Percentiles rank a stretch among this genome's conserved stretches.
Evolutionary conservation across 1,284 basidiomycete genomes (phyloP).

Genomic region (Apiotrichum brassicae): DNA sequence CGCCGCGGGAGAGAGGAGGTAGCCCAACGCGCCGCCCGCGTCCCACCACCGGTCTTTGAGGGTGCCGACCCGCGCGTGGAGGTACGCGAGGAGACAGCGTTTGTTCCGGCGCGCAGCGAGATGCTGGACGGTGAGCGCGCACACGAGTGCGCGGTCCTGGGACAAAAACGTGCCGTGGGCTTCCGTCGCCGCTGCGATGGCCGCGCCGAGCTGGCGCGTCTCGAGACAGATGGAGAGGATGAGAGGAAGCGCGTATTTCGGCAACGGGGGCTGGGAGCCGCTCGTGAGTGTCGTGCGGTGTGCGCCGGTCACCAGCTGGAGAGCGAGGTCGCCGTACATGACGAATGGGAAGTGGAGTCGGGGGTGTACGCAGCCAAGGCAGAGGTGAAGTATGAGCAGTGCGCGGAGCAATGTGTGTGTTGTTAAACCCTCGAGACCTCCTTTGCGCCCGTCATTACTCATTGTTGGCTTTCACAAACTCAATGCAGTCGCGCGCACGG

Average conservation of each 20-base stretch:
- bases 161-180: constrained; percentile 33
- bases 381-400: too few relatives aligned
- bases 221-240: constrained; percentile 83
- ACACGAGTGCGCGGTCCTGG: constrained; percentile 51
- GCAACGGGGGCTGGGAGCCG: constrained; percentile 55
- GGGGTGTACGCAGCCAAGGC: too few relatives aligned
- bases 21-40: constrained; percentile 82
- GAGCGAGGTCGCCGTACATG: constrained; percentile 69
- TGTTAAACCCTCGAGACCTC: too few relatives aligned
- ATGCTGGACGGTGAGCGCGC: constrained; percentile 76
- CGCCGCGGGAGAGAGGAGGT: constrained; percentile 58
- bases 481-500: too few relatives aligned
- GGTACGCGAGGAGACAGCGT: constrained; percentile 86
- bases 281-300: constrained; percentile 74
- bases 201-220: constrained; percentile 70
- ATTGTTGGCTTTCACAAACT: too few relatives aligned
- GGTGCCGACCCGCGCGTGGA: constrained; percentile 71
- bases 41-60: constrained; percentile 83
- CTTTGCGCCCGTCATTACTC: too few relatives aligned
- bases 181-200: constrained; percentile 42
- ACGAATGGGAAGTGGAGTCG: constrained; percentile 1
- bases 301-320: constrained; percentile 78
- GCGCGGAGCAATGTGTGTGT: too few relatives aligned
- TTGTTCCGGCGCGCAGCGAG: constrained; percentile 85
- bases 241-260: constrained; percentile 86